Evolutionary conservation across 164 flowering plant species (phyloP).

Genomic region (Nymphaea thermarum): DNA sequence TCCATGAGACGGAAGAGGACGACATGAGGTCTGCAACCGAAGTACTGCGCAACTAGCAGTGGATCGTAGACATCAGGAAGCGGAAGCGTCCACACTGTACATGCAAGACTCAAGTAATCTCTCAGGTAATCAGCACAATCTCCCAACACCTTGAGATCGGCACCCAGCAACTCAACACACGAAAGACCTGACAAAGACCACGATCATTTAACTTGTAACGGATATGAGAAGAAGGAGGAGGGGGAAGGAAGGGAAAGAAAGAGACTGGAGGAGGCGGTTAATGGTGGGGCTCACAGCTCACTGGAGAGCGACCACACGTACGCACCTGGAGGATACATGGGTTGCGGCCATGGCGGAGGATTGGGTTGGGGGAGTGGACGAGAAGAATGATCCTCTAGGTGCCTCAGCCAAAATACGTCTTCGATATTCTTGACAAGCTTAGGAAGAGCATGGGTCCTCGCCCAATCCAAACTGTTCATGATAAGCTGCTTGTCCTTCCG

Average conservation of each 20-base stretch:
- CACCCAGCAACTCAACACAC: slow-evolving; percentile 71
- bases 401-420: slow-evolving; percentile 61
- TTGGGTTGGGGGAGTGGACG: slow-evolving; percentile 18
- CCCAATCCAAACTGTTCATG: slow-evolving; percentile 42
- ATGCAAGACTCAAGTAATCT: slow-evolving; percentile 8
- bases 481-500: slow-evolving; percentile 54
- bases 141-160: slow-evolving; percentile 82
- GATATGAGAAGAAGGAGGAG: not conserved
- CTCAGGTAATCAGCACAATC: slow-evolving; percentile 51
- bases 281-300: not conserved
- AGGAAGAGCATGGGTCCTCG: slow-evolving; percentile 44
- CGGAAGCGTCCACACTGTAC: slow-evolving; percentile 75
- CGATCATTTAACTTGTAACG: no score
- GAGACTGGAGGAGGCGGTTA: not conserved
- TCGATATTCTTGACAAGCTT: slow-evolving; percentile 39
- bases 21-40: slow-evolving; percentile 78
- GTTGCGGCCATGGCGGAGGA: slow-evolving; percentile 32
- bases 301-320: slow-evolving; percentile 1
- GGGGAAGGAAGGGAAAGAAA: not conserved
- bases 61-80: slow-evolving; percentile 90
- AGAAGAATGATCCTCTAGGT: slow-evolving; percentile 42
- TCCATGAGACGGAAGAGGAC: slow-evolving; percentile 75
- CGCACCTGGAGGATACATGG: slow-evolving; percentile 59
- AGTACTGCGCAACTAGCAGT: slow-evolving; percentile 53
- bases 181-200: slow-evolving; percentile 38